phyloP scores from a whole-genome alignment of 2,329 filamentous ascomycete genomes.

The Bisporella sp. region DNA sequence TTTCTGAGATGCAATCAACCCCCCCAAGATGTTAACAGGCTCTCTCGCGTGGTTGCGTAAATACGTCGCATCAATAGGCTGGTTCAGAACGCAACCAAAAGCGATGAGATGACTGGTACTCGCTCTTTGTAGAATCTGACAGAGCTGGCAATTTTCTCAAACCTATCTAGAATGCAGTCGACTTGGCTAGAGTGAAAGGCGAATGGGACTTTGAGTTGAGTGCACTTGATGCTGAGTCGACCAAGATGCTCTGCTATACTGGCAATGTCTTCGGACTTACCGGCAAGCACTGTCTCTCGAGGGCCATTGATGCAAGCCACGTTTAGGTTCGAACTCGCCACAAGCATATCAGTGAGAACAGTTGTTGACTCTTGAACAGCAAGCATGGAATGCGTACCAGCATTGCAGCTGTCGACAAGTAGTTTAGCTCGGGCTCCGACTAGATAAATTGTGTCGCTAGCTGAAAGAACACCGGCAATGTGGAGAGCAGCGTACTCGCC shows the following conservation, averaged over 20 bases:
- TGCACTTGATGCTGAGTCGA: conserved; percentile 48
- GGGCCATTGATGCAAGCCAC: conserved; percentile 69
- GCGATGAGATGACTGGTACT: conserved; percentile 59
- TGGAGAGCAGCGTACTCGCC: conserved; percentile 69
- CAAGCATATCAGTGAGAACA: conserved; percentile 34
- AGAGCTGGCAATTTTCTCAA: conserved; percentile 40
- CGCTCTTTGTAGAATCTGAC: conserved; percentile 47
- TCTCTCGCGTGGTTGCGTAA: conserved; percentile 58
- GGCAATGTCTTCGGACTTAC: conserved; percentile 44
- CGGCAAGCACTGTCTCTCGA: conserved; percentile 62
- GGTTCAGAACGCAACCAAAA: conserved; percentile 52
- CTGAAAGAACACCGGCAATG: conserved; percentile 60
- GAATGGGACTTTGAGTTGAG: conserved; percentile 55
- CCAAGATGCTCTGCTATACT: conserved; percentile 40
- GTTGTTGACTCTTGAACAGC: conserved; percentile 45
- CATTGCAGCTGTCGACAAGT: conserved; percentile 55
- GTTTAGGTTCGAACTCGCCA: conserved; percentile 28
- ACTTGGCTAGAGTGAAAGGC: conserved; percentile 61
- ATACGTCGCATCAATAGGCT: conserved; percentile 52
- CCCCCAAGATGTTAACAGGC: conserved; percentile 60
- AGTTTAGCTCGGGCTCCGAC: conserved; percentile 61
- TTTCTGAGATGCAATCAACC: conserved; percentile 49
- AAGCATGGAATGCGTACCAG: conserved; percentile 60
- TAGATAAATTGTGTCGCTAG: conserved; percentile 62
- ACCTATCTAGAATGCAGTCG: conserved; percentile 33